These are phyloP conservation scores for Poterioochromonas sp. DNA, from an alignment of 352 stramenopile genomes.

Conservation along the genomic window DNA sequence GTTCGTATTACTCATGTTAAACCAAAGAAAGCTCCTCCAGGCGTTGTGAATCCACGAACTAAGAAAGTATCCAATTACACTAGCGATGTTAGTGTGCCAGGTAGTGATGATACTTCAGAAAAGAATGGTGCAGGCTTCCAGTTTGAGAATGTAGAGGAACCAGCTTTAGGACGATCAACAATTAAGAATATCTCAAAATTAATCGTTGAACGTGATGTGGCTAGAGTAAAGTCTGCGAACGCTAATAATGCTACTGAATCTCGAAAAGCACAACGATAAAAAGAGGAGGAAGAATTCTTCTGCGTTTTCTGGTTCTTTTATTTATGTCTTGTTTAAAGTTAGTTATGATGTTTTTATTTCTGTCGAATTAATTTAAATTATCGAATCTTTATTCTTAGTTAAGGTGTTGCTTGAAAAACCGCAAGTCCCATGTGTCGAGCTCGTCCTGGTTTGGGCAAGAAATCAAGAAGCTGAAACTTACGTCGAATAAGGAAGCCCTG, in stretches of 20 bases:
- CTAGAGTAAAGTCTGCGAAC: neutral
- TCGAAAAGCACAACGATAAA: too few relatives aligned
- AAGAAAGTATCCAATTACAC: neutral
- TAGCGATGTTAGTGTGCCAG: neutral
- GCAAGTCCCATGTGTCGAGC: neutral
- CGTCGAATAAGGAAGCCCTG: neutral
- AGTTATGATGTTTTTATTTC: too few relatives aligned
- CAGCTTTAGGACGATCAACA: neutral
- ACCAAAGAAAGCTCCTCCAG: neutral
- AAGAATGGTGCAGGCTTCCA: neutral
- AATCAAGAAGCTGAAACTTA: neutral
- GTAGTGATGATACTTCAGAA: neutral
- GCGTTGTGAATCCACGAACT: neutral
- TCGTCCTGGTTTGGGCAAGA: neutral
- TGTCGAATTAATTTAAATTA: too few relatives aligned
- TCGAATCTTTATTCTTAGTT: too few relatives aligned
- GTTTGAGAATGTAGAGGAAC: neutral
- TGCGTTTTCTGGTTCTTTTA: too few relatives aligned
- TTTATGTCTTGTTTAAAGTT: too few relatives aligned
- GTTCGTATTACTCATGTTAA: neutral
- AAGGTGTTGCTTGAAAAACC: too few relatives aligned
- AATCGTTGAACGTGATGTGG: neutral
- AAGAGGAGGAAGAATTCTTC: too few relatives aligned
- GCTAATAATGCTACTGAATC: neutral
- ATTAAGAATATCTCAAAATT: conserved; percentile 22